Evolutionary conservation across 1,284 basidiomycete species (phyloP).

Genomic region (Puccinia brachypodii): DNA sequence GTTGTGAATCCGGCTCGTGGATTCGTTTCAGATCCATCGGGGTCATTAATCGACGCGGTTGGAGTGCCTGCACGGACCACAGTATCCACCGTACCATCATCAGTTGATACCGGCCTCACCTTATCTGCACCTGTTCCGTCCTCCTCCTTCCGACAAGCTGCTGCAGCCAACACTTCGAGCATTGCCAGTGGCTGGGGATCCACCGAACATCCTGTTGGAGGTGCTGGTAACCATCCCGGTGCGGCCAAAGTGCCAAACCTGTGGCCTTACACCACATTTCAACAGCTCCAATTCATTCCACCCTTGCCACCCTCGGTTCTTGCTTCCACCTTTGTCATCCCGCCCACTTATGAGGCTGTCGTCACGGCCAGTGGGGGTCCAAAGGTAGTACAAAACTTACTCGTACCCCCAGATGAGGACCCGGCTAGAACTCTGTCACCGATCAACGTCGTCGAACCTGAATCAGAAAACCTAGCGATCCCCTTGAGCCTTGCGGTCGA

Average conservation of each 20-base stretch:
- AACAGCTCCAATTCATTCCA: constrained; percentile 76
- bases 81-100: constrained; percentile 8
- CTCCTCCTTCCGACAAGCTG: constrained; percentile 27
- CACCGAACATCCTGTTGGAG: neutral
- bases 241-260: constrained; percentile 27
- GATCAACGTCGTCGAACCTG: constrained; percentile 27
- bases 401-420: constrained; percentile 4
- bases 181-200: constrained; percentile 19
- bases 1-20: neutral
- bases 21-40: neutral
- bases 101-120: constrained; percentile 37
- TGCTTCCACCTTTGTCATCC: constrained; percentile 81
- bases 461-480: constrained; percentile 4
- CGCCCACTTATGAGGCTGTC: constrained; percentile 77
- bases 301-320: constrained; percentile 78
- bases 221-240: neutral
- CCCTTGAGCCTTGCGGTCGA: constrained; percentile 24
- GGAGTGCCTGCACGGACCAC: neutral
- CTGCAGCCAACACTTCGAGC: constrained; percentile 1
- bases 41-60: constrained; percentile 18
- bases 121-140: constrained; percentile 26
- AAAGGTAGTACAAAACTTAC: neutral
- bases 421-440: constrained; percentile 13
- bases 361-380: constrained; percentile 51
- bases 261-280: constrained; percentile 78